phyloP scores from a whole-genome alignment of 345 rosid genomes.

The Populus simonii region DNA sequence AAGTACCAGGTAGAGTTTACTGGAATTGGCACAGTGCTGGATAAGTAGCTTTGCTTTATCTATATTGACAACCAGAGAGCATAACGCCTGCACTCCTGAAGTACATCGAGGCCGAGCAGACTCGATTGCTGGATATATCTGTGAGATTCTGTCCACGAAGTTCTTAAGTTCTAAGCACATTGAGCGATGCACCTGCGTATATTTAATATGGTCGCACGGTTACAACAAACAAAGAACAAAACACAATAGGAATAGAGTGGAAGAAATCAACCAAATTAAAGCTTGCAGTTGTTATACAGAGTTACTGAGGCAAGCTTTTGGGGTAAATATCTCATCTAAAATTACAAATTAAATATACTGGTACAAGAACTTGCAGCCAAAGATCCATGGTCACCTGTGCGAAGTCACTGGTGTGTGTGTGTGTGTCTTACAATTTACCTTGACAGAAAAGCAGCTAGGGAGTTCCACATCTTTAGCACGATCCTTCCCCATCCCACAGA shows the following conservation, averaged over 20 bases:
- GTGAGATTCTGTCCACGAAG: conserved; percentile 22
- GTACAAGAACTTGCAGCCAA: too few species aligned
- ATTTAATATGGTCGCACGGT: background rate
- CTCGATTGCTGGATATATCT: conserved; percentile 29
- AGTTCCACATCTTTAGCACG: too few species aligned
- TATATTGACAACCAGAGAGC: conserved; percentile 25
- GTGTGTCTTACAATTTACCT: too few species aligned
- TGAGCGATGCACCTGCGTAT: conserved; percentile 39
- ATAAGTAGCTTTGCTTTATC: conserved; percentile 36
- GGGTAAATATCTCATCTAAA: background rate
- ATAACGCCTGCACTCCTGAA: conserved; percentile 25
- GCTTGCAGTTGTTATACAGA: background rate
- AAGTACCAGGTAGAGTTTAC: conserved; percentile 46
- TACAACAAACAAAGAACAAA: background rate
- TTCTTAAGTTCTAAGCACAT: conserved; percentile 40
- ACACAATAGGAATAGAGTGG: background rate
- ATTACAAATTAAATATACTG: too few species aligned
- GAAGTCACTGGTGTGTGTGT: too few species aligned
- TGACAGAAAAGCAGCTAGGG: too few species aligned
- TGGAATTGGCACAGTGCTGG: conserved; percentile 39
- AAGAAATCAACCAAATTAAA: background rate
- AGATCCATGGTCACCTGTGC: too few species aligned
- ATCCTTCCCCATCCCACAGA: too few species aligned
- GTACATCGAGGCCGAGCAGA: conserved; percentile 38
- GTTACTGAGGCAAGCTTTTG: background rate